A percentile compares a stretch with the other conserved stretches of the same genome.
phyloP scores from a whole-genome alignment of 1,284 basidiomycete species.

The Trametes versicolor region DNA sequence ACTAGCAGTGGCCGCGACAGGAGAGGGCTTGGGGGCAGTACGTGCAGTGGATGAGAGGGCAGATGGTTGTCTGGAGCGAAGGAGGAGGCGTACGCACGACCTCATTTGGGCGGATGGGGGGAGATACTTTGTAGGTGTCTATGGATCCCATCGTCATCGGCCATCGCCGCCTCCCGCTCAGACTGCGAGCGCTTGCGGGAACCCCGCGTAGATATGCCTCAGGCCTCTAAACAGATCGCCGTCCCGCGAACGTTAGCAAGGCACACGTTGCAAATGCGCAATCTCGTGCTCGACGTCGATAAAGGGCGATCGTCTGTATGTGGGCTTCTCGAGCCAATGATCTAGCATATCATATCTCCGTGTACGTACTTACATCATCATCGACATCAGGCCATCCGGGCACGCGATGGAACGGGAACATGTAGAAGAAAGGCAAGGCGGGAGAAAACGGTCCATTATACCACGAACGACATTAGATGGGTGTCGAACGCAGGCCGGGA shows the following conservation, averaged over 20 bases:
- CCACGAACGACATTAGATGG: constrained; percentile 23
- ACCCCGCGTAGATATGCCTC: neutral
- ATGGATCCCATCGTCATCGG: constrained; percentile 8
- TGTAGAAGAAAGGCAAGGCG: neutral
- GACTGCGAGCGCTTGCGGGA: neutral
- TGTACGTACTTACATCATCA: constrained; percentile 19
- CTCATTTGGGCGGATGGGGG: constrained; percentile 15
- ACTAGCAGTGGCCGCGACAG: neutral
- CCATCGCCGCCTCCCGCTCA: constrained; percentile 1
- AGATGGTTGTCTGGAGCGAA: constrained; percentile 8
- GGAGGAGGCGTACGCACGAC: constrained; percentile 11
- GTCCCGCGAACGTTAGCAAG: neutral
- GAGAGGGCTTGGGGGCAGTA: neutral
- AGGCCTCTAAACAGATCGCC: neutral
- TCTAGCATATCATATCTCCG: neutral
- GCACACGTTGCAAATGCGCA: neutral
- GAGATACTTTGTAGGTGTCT: constrained; percentile 14
- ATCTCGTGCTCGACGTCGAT: neutral
- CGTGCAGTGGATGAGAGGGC: neutral
- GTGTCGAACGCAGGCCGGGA: constrained; percentile 3
- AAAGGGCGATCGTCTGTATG: neutral
- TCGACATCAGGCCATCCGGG: neutral
- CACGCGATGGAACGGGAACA: neutral
- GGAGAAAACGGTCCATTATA: constrained; percentile 16
- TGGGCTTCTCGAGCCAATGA: neutral